Percentiles rank a stretch among this genome's conserved stretches.
These are phyloP conservation scores for Lachancea kluyveri DNA, from an alignment of 805 yeast species.

Conservation along the genomic window DNA sequence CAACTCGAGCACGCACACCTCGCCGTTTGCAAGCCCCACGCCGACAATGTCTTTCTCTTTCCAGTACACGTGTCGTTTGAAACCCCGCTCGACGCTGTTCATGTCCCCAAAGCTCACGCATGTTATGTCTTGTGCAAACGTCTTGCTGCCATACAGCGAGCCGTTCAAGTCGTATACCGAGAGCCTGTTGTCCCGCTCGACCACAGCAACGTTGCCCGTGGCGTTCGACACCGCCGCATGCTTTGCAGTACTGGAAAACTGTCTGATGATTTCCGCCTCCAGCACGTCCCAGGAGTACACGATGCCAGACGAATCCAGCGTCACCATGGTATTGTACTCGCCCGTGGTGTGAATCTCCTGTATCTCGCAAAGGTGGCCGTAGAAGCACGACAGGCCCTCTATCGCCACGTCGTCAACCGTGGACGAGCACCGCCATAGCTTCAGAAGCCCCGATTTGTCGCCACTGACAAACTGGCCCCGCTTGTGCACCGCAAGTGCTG, in stretches of 20 bases:
- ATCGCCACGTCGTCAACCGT: conserved; percentile 7
- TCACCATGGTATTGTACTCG: conserved; percentile 48
- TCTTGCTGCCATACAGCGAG: conserved; percentile 29
- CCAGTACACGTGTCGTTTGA: conserved; percentile 36
- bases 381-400: conserved; percentile 38
- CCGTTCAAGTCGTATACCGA: conserved; percentile 51
- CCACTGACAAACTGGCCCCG: conserved; percentile 30
- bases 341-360: conserved; percentile 42
- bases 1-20: conserved; percentile 29
- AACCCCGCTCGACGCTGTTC: conserved; percentile 8
- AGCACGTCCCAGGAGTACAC: conserved; percentile 63
- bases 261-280: conserved; percentile 43
- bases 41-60: conserved; percentile 31
- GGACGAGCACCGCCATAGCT: conserved; percentile 41
- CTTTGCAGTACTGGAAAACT: conserved; percentile 18
- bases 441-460: conserved; percentile 53
- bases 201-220: conserved; percentile 45
- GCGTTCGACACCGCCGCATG: conserved; percentile 45
- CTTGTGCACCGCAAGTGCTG: conserved; percentile 22
- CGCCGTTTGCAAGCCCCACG: conserved; percentile 33
- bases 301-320: conserved; percentile 49
- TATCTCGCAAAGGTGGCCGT: conserved; percentile 50
- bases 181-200: conserved; percentile 13
- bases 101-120: conserved; percentile 23
- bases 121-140: conserved; percentile 20